These are phyloP conservation scores for Noccaea bulbosa DNA, from an alignment of 345 rosid genomes.

Conservation along the genomic window DNA sequence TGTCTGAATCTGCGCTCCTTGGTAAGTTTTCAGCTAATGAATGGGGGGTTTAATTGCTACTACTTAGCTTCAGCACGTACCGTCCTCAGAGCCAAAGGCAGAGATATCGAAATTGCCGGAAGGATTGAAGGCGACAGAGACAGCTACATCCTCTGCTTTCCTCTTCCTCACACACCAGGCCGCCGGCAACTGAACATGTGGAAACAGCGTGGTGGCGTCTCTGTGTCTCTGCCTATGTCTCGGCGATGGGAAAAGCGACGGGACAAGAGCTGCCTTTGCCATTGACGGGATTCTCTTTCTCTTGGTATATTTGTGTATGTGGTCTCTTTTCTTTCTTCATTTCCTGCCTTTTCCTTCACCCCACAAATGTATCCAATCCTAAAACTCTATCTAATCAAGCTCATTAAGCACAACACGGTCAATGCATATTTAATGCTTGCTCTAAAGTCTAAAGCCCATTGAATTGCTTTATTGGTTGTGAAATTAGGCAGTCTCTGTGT, in stretches of 20 bases:
- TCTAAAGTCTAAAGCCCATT: conserved; percentile 2
- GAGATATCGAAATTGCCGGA: conserved; percentile 84
- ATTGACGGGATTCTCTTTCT: neutral
- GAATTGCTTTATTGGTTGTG: neutral
- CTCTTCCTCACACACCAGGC: conserved; percentile 8
- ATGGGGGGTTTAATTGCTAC: no score
- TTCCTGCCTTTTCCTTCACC: conserved; percentile 11
- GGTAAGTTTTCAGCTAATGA: no score
- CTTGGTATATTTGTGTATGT: conserved; percentile 11
- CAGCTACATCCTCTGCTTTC: conserved; percentile 42
- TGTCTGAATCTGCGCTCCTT: conserved; percentile 54
- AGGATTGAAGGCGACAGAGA: conserved; percentile 80
- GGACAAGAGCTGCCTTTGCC: conserved; percentile 31
- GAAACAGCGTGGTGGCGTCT: neutral
- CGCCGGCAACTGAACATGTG: neutral
- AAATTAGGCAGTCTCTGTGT: no score
- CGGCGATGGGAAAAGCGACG: conserved; percentile 24
- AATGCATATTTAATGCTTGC: no score
- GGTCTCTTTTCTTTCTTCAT: neutral
- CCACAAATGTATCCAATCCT: neutral
- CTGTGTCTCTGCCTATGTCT: neutral
- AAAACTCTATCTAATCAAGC: no score
- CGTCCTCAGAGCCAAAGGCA: conserved; percentile 11
- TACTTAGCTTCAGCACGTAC: neutral
- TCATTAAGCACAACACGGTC: no score